phyloP scores from a whole-genome alignment of 768 basidiomycete species.

The Leccinum disarticulatum region DNA sequence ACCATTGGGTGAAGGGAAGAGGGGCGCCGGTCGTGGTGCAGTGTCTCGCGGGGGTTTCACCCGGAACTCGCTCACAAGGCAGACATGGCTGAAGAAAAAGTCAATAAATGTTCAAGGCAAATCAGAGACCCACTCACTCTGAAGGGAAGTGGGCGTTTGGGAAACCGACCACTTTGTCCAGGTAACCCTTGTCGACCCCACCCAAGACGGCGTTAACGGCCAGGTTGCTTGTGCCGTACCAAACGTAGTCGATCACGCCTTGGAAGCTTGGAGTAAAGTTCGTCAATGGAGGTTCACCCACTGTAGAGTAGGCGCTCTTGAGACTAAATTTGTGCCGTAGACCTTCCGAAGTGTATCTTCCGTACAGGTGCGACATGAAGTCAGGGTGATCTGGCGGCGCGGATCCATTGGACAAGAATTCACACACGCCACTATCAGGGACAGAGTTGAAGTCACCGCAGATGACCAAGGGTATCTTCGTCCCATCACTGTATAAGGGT shows the following conservation, averaged over 20 bases:
- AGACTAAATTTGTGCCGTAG: constrained; percentile 75
- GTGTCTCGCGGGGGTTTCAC: constrained; percentile 67
- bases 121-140: constrained; percentile 62
- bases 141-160: constrained; percentile 96
- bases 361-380: constrained; percentile 90
- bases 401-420: constrained; percentile 76
- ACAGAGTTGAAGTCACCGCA: constrained; percentile 97
- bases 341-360: constrained; percentile 89
- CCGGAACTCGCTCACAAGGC: constrained; percentile 72
- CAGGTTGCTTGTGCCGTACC: constrained; percentile 77
- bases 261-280: constrained; percentile 89
- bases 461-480: constrained; percentile 87
- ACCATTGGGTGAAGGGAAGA: constrained; percentile 41
- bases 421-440: constrained; percentile 85
- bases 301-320: constrained; percentile 77
- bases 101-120: background rate
- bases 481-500: constrained; percentile 77
- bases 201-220: constrained; percentile 82
- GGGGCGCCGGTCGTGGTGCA: constrained; percentile 36
- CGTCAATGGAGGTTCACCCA: constrained; percentile 69
- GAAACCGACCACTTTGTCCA: constrained; percentile 93
- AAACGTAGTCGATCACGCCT: constrained; percentile 91
- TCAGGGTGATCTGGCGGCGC: constrained; percentile 79
- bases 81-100: constrained; percentile 57
- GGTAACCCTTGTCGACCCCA: constrained; percentile 80